Percentiles rank a stretch among this genome's conserved stretches.
phyloP scores from a whole-genome alignment of 768 basidiomycete genomes.

The Boletus reticulatus region DNA sequence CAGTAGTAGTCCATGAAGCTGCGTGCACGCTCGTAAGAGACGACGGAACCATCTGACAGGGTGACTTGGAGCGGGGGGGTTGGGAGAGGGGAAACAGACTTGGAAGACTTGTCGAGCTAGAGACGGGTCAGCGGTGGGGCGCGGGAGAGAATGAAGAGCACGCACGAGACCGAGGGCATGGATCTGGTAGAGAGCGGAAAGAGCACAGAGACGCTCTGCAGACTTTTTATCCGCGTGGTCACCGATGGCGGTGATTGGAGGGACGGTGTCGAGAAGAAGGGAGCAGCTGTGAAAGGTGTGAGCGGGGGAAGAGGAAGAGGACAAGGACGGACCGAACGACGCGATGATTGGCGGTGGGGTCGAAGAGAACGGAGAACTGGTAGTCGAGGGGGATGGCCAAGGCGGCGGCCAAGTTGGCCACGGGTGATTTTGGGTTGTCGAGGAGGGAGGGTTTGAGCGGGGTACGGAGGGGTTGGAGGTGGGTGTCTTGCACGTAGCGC shows the following conservation, averaged over 20 bases:
- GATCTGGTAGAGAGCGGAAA: slow-evolving; percentile 73
- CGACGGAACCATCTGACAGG: slow-evolving; percentile 60
- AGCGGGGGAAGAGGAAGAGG: not conserved
- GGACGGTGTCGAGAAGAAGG: slow-evolving; percentile 26
- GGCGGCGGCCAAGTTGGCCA: slow-evolving; percentile 40
- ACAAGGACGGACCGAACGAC: slow-evolving; percentile 22
- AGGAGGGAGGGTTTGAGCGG: slow-evolving; percentile 30
- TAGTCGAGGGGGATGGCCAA: slow-evolving; percentile 16
- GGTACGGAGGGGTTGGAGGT: slow-evolving; percentile 5
- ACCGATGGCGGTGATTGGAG: slow-evolving; percentile 55
- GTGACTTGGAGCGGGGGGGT: slow-evolving; percentile 22
- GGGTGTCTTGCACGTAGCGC: slow-evolving; percentile 28
- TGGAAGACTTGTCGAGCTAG: slow-evolving; percentile 32
- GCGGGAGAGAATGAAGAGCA: slow-evolving; percentile 9
- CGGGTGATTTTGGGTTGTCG: slow-evolving; percentile 52
- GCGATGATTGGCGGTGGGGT: slow-evolving; percentile 9
- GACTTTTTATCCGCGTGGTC: slow-evolving; percentile 58
- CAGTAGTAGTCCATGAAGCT: slow-evolving; percentile 97
- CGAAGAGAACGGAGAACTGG: slow-evolving; percentile 9
- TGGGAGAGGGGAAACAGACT: slow-evolving; percentile 5
- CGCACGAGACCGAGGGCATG: slow-evolving; percentile 62
- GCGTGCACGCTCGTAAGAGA: slow-evolving; percentile 71
- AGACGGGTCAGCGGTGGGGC: not conserved
- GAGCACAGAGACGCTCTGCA: slow-evolving; percentile 72
- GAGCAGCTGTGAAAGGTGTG: slow-evolving; percentile 16